Percentiles rank a stretch among this genome's conserved stretches.
phyloP scores from a whole-genome alignment of 306 rosid species.

The Crataegus laevigata region DNA sequence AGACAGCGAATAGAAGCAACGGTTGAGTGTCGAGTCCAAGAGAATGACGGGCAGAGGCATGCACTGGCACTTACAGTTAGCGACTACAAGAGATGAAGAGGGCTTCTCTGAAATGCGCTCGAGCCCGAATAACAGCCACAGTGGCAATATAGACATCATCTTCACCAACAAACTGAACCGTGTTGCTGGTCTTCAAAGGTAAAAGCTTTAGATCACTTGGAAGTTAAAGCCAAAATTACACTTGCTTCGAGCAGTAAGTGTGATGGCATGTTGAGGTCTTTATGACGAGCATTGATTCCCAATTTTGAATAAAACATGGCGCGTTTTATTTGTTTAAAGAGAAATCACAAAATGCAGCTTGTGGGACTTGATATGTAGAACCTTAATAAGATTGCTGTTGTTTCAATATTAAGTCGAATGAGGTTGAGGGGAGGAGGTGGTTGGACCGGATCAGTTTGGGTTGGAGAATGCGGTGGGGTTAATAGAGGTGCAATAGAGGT shows the following conservation, averaged over 20 bases:
- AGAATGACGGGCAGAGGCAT: too few relatives aligned
- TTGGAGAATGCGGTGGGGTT: too few relatives aligned
- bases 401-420: not conserved
- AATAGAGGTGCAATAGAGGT: too few relatives aligned
- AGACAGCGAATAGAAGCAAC: constrained; percentile 72
- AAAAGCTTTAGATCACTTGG: not conserved
- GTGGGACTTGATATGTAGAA: not conserved
- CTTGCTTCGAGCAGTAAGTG: not conserved
- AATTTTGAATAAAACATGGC: not conserved
- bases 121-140: not conserved
- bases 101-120: too few relatives aligned
- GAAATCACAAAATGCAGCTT: not conserved
- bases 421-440: too few relatives aligned
- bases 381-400: not conserved
- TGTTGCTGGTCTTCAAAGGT: not conserved
- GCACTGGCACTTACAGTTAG: too few relatives aligned
- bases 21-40: too few relatives aligned
- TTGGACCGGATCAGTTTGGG: too few relatives aligned
- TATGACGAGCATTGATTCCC: not conserved
- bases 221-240: not conserved
- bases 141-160: not conserved
- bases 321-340: not conserved
- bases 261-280: not conserved
- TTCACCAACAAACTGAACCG: not conserved
- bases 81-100: too few relatives aligned